Base-by-base conservation (phyloP, 352 stramenopile species). In the Phytopythium vexans region DNA sequence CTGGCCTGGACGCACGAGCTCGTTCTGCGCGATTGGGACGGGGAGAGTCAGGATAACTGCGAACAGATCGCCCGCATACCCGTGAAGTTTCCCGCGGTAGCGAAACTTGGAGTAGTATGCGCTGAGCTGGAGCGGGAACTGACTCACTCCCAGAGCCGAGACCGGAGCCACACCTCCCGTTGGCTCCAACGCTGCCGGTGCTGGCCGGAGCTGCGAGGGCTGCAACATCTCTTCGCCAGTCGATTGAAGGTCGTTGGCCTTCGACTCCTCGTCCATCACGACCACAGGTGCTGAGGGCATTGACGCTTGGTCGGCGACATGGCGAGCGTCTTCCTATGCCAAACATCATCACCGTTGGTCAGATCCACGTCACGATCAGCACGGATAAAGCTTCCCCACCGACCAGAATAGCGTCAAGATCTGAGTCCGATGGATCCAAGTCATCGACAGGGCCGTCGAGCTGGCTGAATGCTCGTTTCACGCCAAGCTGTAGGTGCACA, bases 1-100 rank as follows among this genome's bases (percentile, higher is more conserved):
- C 8, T 81, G 62, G 12, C 68, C 68, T 3, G 58, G 58, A 41
- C 51, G 55, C 40, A 79, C 31, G 4, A 48, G 34, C 35, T 77
- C 73, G 4, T 14, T 43, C 49, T 40, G 16, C 8, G 35, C 37
- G 12, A 85, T 47, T 8, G 44, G 42, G n/a, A 52, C 57, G 33
- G 74, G 68, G 49, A 77, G 74, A 36, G 74, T 85, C 45, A 85
- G 42, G 5, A 85, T 56, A 42, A 79, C 72, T 1, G 57, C 53
- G 10, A 66, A 54, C 8, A 85, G 37, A 6, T 70, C 39, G 11
- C 74, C 74, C 49, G 55, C 35, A 41, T 79, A 82, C 10, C 72
- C 69, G 39, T 54, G 66, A 16, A 56, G 64, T 32, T 65, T 64
- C 6, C 59, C 58, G 33, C 64, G 69, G 44, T 74, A 66, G 36